A percentile compares a stretch with the other conserved stretches of the same genome.
These are phyloP conservation scores for Phytophthora capsici DNA, from an alignment of 352 stramenopile genomes.

Conservation along the genomic window DNA sequence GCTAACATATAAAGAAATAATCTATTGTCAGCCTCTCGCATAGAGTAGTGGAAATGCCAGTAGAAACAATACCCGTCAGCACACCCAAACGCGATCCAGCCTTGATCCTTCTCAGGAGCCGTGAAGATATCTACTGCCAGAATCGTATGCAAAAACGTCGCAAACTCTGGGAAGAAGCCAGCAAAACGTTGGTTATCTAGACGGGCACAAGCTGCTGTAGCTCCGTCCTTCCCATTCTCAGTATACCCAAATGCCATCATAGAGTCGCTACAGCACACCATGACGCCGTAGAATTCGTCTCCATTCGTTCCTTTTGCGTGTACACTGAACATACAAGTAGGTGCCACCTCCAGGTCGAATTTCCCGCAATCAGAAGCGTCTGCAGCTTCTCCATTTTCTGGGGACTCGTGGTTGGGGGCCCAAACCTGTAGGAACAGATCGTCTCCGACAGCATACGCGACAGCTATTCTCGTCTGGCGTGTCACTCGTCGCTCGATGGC, in stretches of 20 bases:
- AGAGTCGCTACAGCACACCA: conserved; percentile 64
- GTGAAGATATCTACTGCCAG: conserved; percentile 54
- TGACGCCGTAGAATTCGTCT: conserved; percentile 60
- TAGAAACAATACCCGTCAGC: conserved; percentile 58
- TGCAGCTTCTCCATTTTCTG: conserved; percentile 12
- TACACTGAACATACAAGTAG: conserved; percentile 58
- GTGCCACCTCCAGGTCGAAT: conserved; percentile 66
- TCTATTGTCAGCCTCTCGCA: conserved; percentile 5
- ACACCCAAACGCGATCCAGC: conserved; percentile 70
- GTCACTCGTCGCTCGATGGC: conserved; percentile 46
- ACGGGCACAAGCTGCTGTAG: conserved; percentile 41
- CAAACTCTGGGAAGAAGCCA: conserved; percentile 75
- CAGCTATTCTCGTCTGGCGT: conserved; percentile 40
- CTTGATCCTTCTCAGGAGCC: conserved; percentile 29
- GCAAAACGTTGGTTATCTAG: conserved; percentile 71
- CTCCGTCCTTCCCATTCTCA: conserved; percentile 32
- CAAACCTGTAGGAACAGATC: conserved; percentile 43
- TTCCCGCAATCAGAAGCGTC: conserved; percentile 28
- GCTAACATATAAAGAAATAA: conserved; percentile 18
- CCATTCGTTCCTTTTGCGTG: conserved; percentile 35
- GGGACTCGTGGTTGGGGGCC: conserved; percentile 7
- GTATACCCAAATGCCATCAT: conserved; percentile 74
- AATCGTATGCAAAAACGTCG: conserved; percentile 58
- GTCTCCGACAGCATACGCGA: conserved; percentile 57
- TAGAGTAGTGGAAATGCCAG: background rate